A percentile compares a stretch with the other conserved stretches of the same genome.
phyloP scores from a whole-genome alignment of 1,284 basidiomycete genomes.

The Mycena sp. region DNA sequence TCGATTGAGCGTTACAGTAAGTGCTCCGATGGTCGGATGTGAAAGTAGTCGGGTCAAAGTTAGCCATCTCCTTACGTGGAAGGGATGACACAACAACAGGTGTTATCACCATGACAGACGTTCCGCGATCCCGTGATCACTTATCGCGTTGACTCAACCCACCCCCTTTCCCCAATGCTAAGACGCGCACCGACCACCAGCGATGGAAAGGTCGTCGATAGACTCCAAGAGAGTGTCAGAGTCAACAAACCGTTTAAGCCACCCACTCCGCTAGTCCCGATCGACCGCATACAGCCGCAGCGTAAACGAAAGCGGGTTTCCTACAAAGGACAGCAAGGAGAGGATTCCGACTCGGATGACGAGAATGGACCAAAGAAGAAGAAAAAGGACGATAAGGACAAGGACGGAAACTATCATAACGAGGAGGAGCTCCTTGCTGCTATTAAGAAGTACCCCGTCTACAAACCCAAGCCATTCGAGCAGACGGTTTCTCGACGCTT shows the following conservation, averaged over 20 bases:
- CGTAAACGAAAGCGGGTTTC: conserved; percentile 87
- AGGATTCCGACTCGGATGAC: conserved; percentile 64
- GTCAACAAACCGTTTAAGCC: conserved; percentile 85
- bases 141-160: neutral
- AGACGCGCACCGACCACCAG: conserved; percentile 72
- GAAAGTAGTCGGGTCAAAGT: no score
- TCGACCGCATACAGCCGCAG: conserved; percentile 69
- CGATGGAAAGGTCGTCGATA: conserved; percentile 72
- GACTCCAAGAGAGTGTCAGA: conserved; percentile 74
- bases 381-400: conserved; percentile 65
- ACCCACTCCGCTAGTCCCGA: conserved; percentile 59
- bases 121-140: conserved; percentile 22
- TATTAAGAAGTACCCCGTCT: conserved; percentile 86
- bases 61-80: no score
- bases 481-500: conserved; percentile 72
- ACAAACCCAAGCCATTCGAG: conserved; percentile 83
- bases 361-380: conserved; percentile 54
- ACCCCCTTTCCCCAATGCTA: conserved; percentile 58
- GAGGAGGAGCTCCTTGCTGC: conserved; percentile 66
- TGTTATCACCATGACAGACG: no score
- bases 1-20: no score
- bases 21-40: no score
- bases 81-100: no score
- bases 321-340: conserved; percentile 73
- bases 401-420: conserved; percentile 62